Conservation (phyloP, 2,329 filamentous ascomycete species). For the Neurospora sp. region DNA sequence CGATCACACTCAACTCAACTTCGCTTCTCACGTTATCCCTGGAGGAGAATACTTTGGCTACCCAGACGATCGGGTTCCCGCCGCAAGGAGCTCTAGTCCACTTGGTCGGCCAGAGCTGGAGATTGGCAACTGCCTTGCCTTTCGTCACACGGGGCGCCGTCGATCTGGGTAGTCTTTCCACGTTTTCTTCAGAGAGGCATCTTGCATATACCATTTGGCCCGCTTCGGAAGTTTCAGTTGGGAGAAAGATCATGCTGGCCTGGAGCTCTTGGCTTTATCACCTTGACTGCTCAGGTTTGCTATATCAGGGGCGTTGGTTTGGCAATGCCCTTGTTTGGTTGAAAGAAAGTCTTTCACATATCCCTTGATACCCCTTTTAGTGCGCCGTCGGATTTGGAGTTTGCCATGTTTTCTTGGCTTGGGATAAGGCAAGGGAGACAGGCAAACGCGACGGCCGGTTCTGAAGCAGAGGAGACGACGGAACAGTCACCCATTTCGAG, state of each 20-base stretch:
- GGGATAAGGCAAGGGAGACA: background rate
- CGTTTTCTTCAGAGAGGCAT: background rate
- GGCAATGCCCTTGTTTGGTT: background rate
- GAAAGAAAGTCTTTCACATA: background rate
- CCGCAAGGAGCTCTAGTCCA: background rate
- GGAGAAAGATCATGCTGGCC: background rate
- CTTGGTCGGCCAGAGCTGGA: background rate
- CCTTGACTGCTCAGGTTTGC: background rate
- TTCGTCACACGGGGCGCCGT: background rate
- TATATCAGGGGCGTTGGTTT: background rate
- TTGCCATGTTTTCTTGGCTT: background rate
- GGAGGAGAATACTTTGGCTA: background rate
- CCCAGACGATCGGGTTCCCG: background rate
- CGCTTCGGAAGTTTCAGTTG: background rate
- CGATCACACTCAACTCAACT: background rate
- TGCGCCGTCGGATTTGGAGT: background rate
- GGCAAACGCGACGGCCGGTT: background rate
- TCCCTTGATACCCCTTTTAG: background rate
- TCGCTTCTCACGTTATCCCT: background rate
- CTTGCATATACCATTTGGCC: background rate
- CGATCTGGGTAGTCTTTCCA: background rate
- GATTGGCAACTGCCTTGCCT: background rate
- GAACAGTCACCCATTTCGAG: background rate
- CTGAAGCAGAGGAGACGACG: background rate
- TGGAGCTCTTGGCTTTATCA: background rate